A percentile compares a stretch with the other conserved stretches of the same genome.
Conservation (phyloP, 2,329 filamentous ascomycete genomes). For the Sarocladium kiliense region DNA sequence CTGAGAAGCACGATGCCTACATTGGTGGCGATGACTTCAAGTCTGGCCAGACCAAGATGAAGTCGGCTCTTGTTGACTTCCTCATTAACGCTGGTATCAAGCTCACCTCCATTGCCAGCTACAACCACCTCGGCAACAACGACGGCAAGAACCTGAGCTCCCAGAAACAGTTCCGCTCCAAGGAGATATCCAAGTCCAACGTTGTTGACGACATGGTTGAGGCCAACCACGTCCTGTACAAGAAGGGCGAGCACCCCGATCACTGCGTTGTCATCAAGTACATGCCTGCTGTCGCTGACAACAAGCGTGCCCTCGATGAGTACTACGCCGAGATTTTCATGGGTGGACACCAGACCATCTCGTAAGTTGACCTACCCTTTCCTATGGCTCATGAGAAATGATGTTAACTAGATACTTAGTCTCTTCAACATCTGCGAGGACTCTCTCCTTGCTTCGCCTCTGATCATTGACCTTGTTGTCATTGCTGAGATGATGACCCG, state of each 20-base stretch:
- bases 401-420: conserved; percentile 35
- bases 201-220: conserved; percentile 99
- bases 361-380: conserved; percentile 40
- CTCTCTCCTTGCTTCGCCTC: conserved; percentile 86
- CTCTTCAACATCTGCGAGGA: conserved; percentile 99
- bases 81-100: conserved; percentile 98
- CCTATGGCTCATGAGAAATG: background rate
- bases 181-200: conserved; percentile 98
- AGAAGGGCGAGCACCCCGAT: conserved; percentile 88
- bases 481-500: conserved; percentile 98
- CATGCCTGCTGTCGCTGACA: conserved; percentile 97
- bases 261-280: conserved; percentile 99
- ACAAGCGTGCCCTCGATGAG: conserved; percentile 97
- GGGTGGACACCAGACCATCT: conserved; percentile 96
- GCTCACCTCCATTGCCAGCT: conserved; percentile 95
- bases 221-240: conserved; percentile 87
- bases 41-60: conserved; percentile 99
- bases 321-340: conserved; percentile 99
- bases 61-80: conserved; percentile 97
- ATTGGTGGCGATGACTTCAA: conserved; percentile 99
- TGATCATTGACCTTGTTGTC: conserved; percentile 95
- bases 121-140: conserved; percentile 99
- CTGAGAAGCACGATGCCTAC: conserved; percentile 80
- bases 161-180: conserved; percentile 97
- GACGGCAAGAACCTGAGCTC: conserved; percentile 98